Evolutionary conservation across 2,329 filamentous ascomycete genomes (phyloP).

Genomic region (Ascochyta fabae): DNA sequence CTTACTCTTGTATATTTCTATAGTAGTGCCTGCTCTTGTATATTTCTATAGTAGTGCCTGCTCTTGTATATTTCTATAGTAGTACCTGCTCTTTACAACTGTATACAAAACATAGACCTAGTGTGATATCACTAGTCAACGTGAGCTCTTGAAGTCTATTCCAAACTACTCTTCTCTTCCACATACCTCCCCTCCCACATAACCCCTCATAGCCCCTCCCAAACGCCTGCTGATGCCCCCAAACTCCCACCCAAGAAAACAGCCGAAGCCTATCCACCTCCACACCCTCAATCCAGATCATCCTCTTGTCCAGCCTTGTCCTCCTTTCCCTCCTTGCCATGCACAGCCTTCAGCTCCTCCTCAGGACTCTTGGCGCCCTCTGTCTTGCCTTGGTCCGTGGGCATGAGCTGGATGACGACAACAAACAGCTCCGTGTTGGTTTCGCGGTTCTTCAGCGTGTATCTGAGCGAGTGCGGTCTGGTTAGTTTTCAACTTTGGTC

Average conservation of each 20-base stretch:
- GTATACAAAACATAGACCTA: too few relatives aligned
- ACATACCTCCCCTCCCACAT: too few relatives aligned
- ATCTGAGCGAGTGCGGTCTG: constrained; percentile 85
- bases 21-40: too few relatives aligned
- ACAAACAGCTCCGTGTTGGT: constrained; percentile 81
- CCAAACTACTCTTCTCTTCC: too few relatives aligned
- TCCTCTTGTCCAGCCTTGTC: constrained; percentile 15
- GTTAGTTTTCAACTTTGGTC: constrained; percentile 35
- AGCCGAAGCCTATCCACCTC: background rate
- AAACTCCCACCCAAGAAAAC: background rate
- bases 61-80: too few relatives aligned
- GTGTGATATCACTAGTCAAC: too few relatives aligned
- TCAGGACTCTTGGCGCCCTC: constrained; percentile 29
- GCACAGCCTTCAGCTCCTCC: constrained; percentile 34
- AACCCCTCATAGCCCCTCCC: too few relatives aligned
- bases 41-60: too few relatives aligned
- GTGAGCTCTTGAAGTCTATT: too few relatives aligned
- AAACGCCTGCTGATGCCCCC: too few relatives aligned
- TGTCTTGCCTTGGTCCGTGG: constrained; percentile 63
- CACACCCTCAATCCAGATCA: constrained; percentile 25
- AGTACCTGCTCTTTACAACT: too few relatives aligned
- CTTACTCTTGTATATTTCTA: too few relatives aligned
- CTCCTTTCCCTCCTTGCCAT: constrained; percentile 18
- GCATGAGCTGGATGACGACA: constrained; percentile 78
- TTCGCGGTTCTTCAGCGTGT: constrained; percentile 82